Percentiles rank a stretch among this genome's conserved stretches.
Conservation (phyloP, 2,329 filamentous ascomycete genomes). For the Calonectria ilicicola region DNA sequence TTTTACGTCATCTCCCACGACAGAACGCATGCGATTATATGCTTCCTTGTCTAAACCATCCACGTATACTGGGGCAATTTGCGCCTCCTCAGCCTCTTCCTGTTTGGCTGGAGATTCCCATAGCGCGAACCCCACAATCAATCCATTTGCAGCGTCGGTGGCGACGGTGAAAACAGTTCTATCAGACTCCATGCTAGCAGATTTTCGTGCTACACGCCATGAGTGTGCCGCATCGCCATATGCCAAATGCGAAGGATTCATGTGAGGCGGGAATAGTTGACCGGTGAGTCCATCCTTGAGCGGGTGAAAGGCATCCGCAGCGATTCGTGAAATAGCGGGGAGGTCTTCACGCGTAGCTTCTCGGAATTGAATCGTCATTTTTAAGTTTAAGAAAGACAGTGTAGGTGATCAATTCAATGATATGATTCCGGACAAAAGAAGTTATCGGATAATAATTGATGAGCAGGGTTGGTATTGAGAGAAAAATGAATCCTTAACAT, state of each 20-base stretch:
- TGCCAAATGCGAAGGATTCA: neutral
- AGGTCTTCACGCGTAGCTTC: conserved; percentile 1
- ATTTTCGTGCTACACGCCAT: conserved; percentile 19
- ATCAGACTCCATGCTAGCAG: neutral
- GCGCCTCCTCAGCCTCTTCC: neutral
- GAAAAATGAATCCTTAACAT: neutral
- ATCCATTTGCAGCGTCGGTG: neutral
- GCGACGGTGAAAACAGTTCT: conserved; percentile 2
- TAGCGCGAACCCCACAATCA: conserved; percentile 12
- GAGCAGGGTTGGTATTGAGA: too few relatives aligned
- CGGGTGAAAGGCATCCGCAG: conserved; percentile 14
- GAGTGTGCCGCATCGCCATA: conserved; percentile 4
- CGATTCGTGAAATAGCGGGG: conserved; percentile 11
- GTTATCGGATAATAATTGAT: too few relatives aligned
- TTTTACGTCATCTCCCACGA: neutral
- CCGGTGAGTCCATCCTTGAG: conserved; percentile 5
- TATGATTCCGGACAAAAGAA: too few relatives aligned
- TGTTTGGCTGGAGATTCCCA: conserved; percentile 6
- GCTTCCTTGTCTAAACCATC: neutral
- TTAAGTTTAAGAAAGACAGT: neutral
- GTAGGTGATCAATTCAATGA: neutral
- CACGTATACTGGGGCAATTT: neutral
- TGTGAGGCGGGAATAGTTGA: neutral
- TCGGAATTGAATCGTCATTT: conserved; percentile 1
- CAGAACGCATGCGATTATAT: neutral